Percentiles rank a stretch among this genome's conserved stretches.
Evolutionary conservation across 176 grass and related monocot species (phyloP).

Genomic region (Bonia amplexicaulis): DNA sequence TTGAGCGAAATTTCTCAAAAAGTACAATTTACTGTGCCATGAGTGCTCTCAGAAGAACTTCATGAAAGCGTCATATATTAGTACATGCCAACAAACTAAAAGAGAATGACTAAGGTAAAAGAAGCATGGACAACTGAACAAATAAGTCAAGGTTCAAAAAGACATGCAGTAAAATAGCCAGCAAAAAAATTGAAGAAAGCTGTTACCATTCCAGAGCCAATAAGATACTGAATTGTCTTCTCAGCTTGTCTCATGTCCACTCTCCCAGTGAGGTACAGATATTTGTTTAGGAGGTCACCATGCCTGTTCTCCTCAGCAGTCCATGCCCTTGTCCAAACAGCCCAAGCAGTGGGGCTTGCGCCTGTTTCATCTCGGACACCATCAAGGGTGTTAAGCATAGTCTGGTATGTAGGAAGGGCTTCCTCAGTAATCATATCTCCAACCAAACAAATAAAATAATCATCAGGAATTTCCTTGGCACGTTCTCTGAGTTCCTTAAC

Average conservation of each 20-base stretch:
- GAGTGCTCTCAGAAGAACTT: neutral
- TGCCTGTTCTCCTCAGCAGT: conserved; percentile 98
- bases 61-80: neutral
- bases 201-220: conserved; percentile 94
- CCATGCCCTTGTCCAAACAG: conserved; percentile 91
- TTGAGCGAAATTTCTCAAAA: neutral
- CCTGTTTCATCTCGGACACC: conserved; percentile 92
- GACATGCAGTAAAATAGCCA: neutral
- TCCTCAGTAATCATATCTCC: conserved; percentile 99
- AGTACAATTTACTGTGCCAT: neutral
- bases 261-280: conserved; percentile 79
- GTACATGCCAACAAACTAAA: neutral
- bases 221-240: conserved; percentile 96
- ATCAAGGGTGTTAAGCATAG: conserved; percentile 94
- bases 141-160: neutral
- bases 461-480: conserved; percentile 94
- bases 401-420: conserved; percentile 95
- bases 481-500: conserved; percentile 79
- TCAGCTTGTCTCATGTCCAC: conserved; percentile 93
- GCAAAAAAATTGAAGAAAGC: neutral
- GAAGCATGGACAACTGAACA: conserved; percentile 5
- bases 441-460: conserved; percentile 86
- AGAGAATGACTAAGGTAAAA: neutral
- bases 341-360: conserved; percentile 87
- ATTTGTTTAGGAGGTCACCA: conserved; percentile 93